Percentiles rank a stretch among this genome's conserved stretches.
Evolutionary conservation across 164 flowering plant genomes (phyloP).

Genomic region (Magnolia kwangsiensis): DNA sequence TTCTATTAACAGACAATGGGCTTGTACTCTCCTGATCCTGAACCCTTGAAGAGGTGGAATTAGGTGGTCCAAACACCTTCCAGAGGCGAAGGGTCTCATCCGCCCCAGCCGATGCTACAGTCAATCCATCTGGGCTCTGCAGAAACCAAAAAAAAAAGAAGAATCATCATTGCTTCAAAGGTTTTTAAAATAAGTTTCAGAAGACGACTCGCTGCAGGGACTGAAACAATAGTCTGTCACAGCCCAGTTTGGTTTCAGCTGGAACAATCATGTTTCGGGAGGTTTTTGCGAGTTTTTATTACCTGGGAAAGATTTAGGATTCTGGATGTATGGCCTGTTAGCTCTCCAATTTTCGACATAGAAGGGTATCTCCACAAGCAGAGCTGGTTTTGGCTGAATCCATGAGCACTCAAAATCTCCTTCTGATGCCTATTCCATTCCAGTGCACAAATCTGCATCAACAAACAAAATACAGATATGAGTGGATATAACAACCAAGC

Average conservation of each 20-base stretch:
- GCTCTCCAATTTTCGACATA: constrained; percentile 36
- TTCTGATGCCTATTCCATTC: constrained; percentile 58
- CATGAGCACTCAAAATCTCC: constrained; percentile 57
- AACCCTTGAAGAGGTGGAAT: constrained; percentile 7
- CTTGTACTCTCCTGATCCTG: constrained; percentile 24
- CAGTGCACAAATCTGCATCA: constrained; percentile 43
- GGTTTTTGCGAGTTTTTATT: too few species aligned
- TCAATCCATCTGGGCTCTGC: constrained; percentile 59
- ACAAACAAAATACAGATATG: background rate
- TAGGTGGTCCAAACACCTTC: constrained; percentile 43
- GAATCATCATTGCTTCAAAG: background rate
- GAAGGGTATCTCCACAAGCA: constrained; percentile 59
- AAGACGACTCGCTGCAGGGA: background rate
- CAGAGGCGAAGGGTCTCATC: constrained; percentile 57
- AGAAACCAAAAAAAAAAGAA: constrained; percentile 1
- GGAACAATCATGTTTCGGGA: too few species aligned
- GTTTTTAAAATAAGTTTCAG: too few species aligned
- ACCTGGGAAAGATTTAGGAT: constrained; percentile 53
- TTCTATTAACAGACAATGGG: constrained; percentile 36
- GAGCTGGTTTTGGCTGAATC: constrained; percentile 35
- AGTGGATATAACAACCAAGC: background rate
- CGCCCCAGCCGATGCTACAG: constrained; percentile 44
- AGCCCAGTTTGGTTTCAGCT: too few species aligned
- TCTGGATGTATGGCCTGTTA: constrained; percentile 30
- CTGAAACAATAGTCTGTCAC: background rate